These are phyloP conservation scores for Bryum argenteum DNA, from an alignment of 225 moss, liverwort and hornwort species.

Conservation along the genomic window DNA sequence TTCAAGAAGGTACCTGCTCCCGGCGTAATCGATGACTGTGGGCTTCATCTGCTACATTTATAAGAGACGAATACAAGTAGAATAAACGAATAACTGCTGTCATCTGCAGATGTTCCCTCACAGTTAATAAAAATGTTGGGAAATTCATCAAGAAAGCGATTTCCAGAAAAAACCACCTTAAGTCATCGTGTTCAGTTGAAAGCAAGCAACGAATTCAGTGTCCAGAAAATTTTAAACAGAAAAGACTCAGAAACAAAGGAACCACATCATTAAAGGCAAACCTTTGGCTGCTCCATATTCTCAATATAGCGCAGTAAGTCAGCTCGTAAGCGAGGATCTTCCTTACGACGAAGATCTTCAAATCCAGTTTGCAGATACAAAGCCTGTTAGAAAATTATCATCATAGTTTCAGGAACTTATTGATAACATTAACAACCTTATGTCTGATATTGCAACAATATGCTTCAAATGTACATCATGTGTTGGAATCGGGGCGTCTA, in stretches of 20 bases:
- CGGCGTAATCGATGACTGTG: conserved; percentile 89
- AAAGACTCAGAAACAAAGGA: neutral
- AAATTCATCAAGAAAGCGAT: neutral
- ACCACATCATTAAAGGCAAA: conserved; percentile 27
- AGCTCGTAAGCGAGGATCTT: conserved; percentile 86
- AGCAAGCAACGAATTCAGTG: neutral
- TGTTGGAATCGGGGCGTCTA: neutral
- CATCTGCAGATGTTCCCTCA: conserved; percentile 55
- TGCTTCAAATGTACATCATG: conserved; percentile 21
- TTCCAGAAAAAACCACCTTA: neutral
- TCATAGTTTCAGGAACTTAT: conserved; percentile 16
- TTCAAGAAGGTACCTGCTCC: conserved; percentile 66
- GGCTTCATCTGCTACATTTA: conserved; percentile 98
- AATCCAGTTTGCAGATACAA: conserved; percentile 76
- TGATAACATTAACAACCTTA: neutral
- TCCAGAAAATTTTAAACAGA: conserved; percentile 2
- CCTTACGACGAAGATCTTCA: conserved; percentile 65
- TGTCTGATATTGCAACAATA: conserved; percentile 6
- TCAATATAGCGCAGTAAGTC: conserved; percentile 90
- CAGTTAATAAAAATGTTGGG: conserved; percentile 12
- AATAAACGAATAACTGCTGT: conserved; percentile 84
- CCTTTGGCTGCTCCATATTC: conserved; percentile 80
- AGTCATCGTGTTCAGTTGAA: conserved; percentile 16
- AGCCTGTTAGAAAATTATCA: conserved; percentile 47
- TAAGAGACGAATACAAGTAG: conserved; percentile 86